Base-by-base conservation (phyloP, 768 basidiomycete genomes). In the Cystoderma amianthinum region DNA sequence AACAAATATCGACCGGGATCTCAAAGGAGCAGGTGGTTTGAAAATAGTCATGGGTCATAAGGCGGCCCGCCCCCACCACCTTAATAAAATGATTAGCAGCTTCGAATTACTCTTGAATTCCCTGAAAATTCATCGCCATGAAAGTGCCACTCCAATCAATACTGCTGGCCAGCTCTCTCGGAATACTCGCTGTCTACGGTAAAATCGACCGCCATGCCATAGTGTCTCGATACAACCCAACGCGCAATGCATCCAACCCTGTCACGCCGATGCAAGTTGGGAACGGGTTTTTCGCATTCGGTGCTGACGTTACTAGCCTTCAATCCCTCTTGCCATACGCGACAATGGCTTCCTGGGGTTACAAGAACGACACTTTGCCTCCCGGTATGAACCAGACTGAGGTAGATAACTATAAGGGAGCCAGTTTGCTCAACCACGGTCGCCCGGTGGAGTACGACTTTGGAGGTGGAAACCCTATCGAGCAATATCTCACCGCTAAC, bases 271-370 rank as follows among this genome's bases (percentile, higher is more conserved):
- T 78, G 64, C 78, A 78, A 54, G 63, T 78, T 38, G 78, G 78
- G 11, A 80, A 79, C 53, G 76, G 78, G 12, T 72, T 77, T 54
- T 78, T 80, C 45, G 76, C 75, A 13, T 79, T 80, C 46, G 74
- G 74, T 16, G 69, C 72, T 5, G 78, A 79, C 53, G 56, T 78
- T 16, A 77, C 77, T 1, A 73, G 75, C 9, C 63, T 80, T 12
- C 78, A 80, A 53, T 78, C 76, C 0, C 69, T 78, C 57, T 62
- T 63, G 23, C 74, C 75, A 4, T 78, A 65, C 54, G 71, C 69
- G 7, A 78, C 64, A 45, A 65, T 80, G 62, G 72, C 76, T 6
- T 69, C 68, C 11, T 78, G 78, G 78, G 75, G 72, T 1, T 78
- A 74, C 74, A 78, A 78, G 53, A 78, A 77, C 54, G 75, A 78